Percentiles rank a stretch among this genome's conserved stretches.
Evolutionary conservation across 2,329 filamentous ascomycete genomes (phyloP).

Genomic region (Gliomastix tumulicola): DNA sequence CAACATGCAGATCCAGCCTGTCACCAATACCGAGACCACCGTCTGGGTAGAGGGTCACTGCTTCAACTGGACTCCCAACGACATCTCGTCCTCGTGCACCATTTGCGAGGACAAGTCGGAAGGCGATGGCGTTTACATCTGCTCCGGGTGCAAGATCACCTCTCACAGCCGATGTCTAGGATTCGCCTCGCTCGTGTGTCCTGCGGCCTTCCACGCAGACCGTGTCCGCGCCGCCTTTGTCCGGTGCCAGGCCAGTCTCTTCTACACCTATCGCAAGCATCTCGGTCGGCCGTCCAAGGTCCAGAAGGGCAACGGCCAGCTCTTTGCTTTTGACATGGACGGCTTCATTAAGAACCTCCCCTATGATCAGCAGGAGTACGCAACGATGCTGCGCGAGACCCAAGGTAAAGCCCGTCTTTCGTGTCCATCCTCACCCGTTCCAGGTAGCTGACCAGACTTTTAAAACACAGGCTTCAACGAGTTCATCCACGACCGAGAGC

Average conservation of each 20-base stretch:
- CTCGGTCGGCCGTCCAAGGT: constrained; percentile 52
- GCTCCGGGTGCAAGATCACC: constrained; percentile 53
- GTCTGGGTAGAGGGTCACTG: constrained; percentile 85
- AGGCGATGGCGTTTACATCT: constrained; percentile 68
- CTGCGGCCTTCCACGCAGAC: constrained; percentile 54
- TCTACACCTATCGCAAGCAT: constrained; percentile 61
- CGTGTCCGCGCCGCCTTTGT: constrained; percentile 58
- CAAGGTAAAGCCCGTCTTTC: constrained; percentile 40
- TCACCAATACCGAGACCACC: constrained; percentile 69
- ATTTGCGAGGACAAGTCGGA: constrained; percentile 71
- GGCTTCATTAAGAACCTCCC: constrained; percentile 59
- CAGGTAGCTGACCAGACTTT: constrained; percentile 1
- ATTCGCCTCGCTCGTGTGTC: constrained; percentile 57
- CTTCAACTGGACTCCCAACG: constrained; percentile 57
- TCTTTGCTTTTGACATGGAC: constrained; percentile 59
- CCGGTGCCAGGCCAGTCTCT: constrained; percentile 56
- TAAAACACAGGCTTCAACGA: constrained; percentile 65
- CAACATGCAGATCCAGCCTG: constrained; percentile 72
- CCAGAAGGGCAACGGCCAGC: constrained; percentile 52
- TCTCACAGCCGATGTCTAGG: constrained; percentile 56
- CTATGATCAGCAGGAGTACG: constrained; percentile 59
- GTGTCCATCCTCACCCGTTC: constrained; percentile 8
- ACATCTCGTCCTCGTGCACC: constrained; percentile 56
- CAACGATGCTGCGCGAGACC: constrained; percentile 57
- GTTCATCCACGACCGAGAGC: constrained; percentile 78